Conservation (phyloP, 2,329 filamentous ascomycete genomes). For the Colletotrichum siamense region DNA sequence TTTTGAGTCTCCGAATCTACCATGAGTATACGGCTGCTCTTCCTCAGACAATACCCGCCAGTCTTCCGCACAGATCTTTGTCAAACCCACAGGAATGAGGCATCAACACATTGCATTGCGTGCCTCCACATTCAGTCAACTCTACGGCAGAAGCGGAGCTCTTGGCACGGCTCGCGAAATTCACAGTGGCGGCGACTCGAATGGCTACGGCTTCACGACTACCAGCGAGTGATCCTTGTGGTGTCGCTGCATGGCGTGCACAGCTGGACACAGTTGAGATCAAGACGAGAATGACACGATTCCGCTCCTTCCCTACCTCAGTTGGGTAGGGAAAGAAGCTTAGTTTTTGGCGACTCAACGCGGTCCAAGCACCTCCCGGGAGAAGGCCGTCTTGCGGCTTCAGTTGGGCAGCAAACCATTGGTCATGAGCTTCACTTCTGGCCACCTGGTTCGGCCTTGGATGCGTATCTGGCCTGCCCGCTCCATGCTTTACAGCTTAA, state of each 20-base stretch:
- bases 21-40: background rate
- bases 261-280: conserved; percentile 1
- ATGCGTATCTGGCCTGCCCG: background rate
- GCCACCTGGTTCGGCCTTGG: background rate
- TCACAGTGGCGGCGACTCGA: background rate
- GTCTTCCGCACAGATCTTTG: background rate
- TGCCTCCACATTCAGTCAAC: background rate
- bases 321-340: conserved; percentile 8
- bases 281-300: conserved; percentile 6
- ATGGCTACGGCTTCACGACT: background rate
- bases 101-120: background rate
- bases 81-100: background rate
- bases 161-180: background rate
- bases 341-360: background rate
- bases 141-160: background rate
- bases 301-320: background rate
- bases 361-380: conserved; percentile 3
- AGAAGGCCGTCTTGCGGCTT: background rate
- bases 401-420: background rate
- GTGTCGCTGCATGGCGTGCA: conserved; percentile 9
- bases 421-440: background rate
- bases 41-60: background rate
- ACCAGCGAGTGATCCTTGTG: conserved; percentile 11
- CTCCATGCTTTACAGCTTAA: background rate
- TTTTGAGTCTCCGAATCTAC: background rate